Conservation (phyloP, 345 rosid species). For the Durio zibethinus region DNA sequence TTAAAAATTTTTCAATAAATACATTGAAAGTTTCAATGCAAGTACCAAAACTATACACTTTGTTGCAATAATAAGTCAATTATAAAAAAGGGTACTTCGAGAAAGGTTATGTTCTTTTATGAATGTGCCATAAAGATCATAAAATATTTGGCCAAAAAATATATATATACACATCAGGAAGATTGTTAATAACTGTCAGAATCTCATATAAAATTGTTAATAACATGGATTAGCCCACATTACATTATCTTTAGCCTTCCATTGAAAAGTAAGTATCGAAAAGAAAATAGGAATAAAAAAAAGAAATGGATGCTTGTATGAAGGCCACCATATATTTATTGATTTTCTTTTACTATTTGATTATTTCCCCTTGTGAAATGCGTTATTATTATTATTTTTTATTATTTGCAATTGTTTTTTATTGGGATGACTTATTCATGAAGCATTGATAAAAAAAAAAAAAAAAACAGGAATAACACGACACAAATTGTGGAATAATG, state of each 20-base stretch:
- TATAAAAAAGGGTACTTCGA: neutral
- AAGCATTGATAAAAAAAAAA: no score
- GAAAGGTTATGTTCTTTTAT: neutral
- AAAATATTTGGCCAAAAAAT: neutral
- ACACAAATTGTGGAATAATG: slow-evolving; percentile 19
- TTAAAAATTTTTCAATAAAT: neutral
- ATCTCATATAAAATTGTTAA: neutral
- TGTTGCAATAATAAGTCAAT: neutral
- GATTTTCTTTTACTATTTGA: neutral
- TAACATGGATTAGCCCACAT: slow-evolving; percentile 20
- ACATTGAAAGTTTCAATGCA: neutral
- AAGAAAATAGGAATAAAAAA: neutral
- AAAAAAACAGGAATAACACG: neutral
- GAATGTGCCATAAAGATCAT: neutral
- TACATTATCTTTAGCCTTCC: slow-evolving; percentile 11
- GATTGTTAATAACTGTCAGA: slow-evolving; percentile 18
- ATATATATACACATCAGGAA: neutral
- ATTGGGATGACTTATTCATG: slow-evolving; percentile 3
- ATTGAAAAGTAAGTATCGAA: neutral
- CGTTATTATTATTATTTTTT: neutral
- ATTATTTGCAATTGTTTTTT: neutral
- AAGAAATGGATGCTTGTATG: neutral
- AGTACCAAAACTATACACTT: neutral
- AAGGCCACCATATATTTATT: slow-evolving; percentile 2
- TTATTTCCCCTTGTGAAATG: neutral